A percentile compares a stretch with the other conserved stretches of the same genome.
Conservation (phyloP, 225 moss, liverwort and hornwort genomes). For the Polytrichum formosum region DNA sequence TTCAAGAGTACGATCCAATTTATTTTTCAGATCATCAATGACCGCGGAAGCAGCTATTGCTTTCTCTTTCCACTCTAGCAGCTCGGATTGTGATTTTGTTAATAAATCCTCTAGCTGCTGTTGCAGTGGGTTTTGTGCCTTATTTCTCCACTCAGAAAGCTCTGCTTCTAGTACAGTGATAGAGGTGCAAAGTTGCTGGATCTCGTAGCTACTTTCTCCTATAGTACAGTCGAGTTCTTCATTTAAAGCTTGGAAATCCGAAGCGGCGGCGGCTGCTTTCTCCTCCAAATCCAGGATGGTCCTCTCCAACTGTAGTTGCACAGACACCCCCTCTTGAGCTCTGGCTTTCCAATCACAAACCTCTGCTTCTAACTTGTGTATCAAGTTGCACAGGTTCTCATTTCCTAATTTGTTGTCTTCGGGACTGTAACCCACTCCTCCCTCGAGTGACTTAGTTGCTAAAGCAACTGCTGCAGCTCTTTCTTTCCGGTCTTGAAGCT, state of each 20-base stretch:
- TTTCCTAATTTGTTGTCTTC: conserved; percentile 14
- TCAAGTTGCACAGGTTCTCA: conserved; percentile 13
- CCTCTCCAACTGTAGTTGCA: conserved; percentile 25
- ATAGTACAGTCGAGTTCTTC: conserved; percentile 26
- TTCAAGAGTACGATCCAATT: conserved; percentile 12
- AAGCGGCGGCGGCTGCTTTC: conserved; percentile 9
- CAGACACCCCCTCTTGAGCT: conserved; percentile 25
- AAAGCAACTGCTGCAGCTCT: conserved; percentile 33
- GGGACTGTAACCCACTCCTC: conserved; percentile 24
- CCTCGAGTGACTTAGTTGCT: conserved; percentile 30
- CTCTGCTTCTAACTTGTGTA: conserved; percentile 21
- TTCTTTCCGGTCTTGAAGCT: conserved; percentile 31
- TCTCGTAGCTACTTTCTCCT: conserved; percentile 26
- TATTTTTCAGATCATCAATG: conserved; percentile 15
- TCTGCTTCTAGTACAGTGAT: conserved; percentile 31
- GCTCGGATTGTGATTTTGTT: conserved; percentile 21
- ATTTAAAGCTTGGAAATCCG: conserved; percentile 14
- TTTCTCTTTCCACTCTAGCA: conserved; percentile 33
- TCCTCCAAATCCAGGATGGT: conserved; percentile 18
- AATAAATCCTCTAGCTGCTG: conserved; percentile 21
- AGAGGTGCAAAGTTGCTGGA: conserved; percentile 22
- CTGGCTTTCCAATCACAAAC: conserved; percentile 35
- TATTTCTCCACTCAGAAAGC: conserved; percentile 20
- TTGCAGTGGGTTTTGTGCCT: conserved; percentile 14
- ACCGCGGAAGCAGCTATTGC: conserved; percentile 7